Percentiles rank a stretch among this genome's conserved stretches.
phyloP scores from a whole-genome alignment of 257 asterid species.

The Verbascum thapsus region DNA sequence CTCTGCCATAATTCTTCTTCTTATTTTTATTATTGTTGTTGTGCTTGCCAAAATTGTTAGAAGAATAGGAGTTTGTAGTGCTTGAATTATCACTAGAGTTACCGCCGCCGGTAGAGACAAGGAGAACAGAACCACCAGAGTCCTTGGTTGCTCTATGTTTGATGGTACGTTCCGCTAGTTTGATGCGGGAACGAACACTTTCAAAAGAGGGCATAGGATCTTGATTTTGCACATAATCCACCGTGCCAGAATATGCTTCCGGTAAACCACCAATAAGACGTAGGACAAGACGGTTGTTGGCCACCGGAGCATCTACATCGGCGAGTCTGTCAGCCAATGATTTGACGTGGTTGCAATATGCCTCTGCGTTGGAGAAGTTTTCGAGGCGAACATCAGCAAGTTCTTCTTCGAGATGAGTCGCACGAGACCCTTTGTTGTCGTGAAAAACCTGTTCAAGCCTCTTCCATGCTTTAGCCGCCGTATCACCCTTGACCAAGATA shows the following conservation, averaged over 20 bases:
- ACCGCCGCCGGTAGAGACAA: background rate
- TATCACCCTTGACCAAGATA: background rate
- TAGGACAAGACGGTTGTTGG: background rate
- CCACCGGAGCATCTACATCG: background rate
- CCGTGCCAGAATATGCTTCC: background rate
- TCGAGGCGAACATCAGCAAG: background rate
- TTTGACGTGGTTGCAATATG: background rate
- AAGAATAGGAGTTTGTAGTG: too few relatives aligned
- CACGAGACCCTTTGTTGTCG: too few relatives aligned
- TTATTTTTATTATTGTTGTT: too few relatives aligned
- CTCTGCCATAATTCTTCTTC: too few relatives aligned
- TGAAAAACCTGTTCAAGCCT: background rate
- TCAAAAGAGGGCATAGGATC: background rate
- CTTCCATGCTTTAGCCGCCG: background rate
- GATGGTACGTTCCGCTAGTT: background rate
- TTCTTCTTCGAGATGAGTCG: constrained; percentile 6
- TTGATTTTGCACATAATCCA: too few relatives aligned
- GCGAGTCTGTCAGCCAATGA: background rate
- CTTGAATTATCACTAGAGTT: too few relatives aligned
- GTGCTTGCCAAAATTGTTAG: too few relatives aligned
- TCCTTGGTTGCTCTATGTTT: background rate
- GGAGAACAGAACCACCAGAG: background rate
- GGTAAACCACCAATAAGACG: background rate
- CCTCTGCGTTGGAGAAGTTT: background rate
- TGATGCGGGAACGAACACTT: background rate